These are phyloP conservation scores for Cladosporium halotolerans DNA, from an alignment of 2,329 filamentous ascomycete species.

Conservation along the genomic window DNA sequence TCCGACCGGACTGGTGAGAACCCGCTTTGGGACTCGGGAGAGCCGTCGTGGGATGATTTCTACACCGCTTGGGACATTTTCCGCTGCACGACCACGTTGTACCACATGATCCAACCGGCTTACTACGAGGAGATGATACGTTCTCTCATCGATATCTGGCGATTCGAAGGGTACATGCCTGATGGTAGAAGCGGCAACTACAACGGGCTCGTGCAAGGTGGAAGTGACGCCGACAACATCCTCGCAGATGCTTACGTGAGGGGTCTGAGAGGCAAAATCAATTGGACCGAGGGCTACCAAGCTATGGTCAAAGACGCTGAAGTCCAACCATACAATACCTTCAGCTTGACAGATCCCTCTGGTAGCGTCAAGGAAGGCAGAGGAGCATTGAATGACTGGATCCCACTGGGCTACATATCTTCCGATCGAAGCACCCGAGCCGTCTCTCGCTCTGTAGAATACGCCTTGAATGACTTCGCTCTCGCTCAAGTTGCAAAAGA, in stretches of 20 bases:
- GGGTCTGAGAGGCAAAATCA: constrained; percentile 24
- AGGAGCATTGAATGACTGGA: constrained; percentile 38
- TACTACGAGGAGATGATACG: constrained; percentile 61
- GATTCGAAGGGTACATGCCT: constrained; percentile 34
- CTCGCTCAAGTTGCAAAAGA: constrained; percentile 36
- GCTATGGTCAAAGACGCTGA: constrained; percentile 33
- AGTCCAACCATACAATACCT: constrained; percentile 25
- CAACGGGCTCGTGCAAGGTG: constrained; percentile 32
- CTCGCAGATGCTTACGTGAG: constrained; percentile 32
- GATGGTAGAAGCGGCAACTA: constrained; percentile 31
- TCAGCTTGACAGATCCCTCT: constrained; percentile 24
- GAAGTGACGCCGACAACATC: constrained; percentile 30
- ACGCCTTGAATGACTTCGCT: constrained; percentile 40
- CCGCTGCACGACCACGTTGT: constrained; percentile 58
- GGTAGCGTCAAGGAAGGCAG: constrained; percentile 39
- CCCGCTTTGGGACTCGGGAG: constrained; percentile 55
- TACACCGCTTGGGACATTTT: constrained; percentile 64
- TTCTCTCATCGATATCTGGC: constrained; percentile 63
- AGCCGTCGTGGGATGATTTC: constrained; percentile 67
- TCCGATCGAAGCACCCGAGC: constrained; percentile 31
- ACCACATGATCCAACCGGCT: constrained; percentile 58
- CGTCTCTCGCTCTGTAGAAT: constrained; percentile 38
- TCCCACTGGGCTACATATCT: constrained; percentile 37
- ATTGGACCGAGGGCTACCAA: constrained; percentile 30
- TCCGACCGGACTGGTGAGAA: constrained; percentile 68